Evolutionary conservation across 768 basidiomycete genomes (phyloP).

Genomic region (Termitomyces sp.): DNA sequence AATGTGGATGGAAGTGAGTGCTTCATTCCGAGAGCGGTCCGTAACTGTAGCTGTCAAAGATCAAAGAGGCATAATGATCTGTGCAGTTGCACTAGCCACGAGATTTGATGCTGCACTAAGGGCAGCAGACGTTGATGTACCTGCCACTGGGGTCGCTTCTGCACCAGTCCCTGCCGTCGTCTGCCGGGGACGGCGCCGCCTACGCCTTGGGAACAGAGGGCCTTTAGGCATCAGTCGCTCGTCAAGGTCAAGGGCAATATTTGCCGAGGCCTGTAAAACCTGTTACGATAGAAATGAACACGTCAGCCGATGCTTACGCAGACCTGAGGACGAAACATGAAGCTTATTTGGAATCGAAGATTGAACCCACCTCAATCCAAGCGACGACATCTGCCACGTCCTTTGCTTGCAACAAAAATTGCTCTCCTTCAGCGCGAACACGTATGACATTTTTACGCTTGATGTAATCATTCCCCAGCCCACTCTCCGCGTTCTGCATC

Average conservation of each 20-base stretch:
- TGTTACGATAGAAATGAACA: constrained; percentile 19
- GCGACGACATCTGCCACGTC: constrained; percentile 82
- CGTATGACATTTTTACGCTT: constrained; percentile 94
- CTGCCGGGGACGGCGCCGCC: constrained; percentile 3
- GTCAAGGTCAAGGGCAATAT: constrained; percentile 90
- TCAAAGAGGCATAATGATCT: background rate
- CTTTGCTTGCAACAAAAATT: constrained; percentile 89
- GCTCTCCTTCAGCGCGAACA: constrained; percentile 89
- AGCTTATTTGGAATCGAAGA: constrained; percentile 4
- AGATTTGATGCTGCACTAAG: background rate
- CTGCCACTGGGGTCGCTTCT: background rate
- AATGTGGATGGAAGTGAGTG: background rate
- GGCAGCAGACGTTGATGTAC: background rate
- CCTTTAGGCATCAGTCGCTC: constrained; percentile 89
- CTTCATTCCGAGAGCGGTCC: no score
- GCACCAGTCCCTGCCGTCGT: background rate
- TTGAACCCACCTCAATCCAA: constrained; percentile 82
- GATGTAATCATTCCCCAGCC: constrained; percentile 89
- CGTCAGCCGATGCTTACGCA: background rate
- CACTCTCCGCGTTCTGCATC: constrained; percentile 88
- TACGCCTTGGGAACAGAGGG: constrained; percentile 59
- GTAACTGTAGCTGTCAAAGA: background rate
- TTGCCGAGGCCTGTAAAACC: constrained; percentile 88
- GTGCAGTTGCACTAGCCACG: background rate
- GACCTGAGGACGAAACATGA: constrained; percentile 1